Evolutionary conservation across 2,329 filamentous ascomycete genomes (phyloP), one percentile per base, ranked within the genome.

Genomic region (Camptophora hylomeconis): DNA sequence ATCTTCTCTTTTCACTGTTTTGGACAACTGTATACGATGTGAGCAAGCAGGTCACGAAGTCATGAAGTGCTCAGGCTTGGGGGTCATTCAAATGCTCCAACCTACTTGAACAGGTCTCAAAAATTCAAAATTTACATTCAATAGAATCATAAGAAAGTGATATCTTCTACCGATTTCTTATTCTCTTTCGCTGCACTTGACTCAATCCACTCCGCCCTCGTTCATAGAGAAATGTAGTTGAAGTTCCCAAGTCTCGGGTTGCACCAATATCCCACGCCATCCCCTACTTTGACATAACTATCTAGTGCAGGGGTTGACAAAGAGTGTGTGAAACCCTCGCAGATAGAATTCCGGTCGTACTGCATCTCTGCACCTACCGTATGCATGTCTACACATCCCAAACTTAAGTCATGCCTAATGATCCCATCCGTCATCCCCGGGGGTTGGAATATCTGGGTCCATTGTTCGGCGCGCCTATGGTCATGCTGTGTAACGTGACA

Each of bases 11-110:
- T 20, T 12, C 14, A 13, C 11, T 12, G 17, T 21, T 17, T 24
- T 10, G 7, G 7, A 13, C 9, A 12, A 23, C 15, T 11, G 20
- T 20, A 25, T 5, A 5, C 9, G 16, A n/a, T 11, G 17, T 5
- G 21, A 25, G n/a, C 13, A 9, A 11, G 4, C 7, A 12, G 17
- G 24, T 12, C 16, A 15, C 14, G 18, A 34, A 26, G 17, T 31
- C 28, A 60, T 53, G 14, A 57, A 49, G 49, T 63, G 45, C 13
- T 53, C 50, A 7, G 58, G 60, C 22, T 26, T 35, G 23, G 25
- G 22, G 13, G 17, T 9, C 21, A n/a, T 30, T 15, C 22, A 24
- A 7, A 7, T 24, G 17, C 22, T 24, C 13, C 22, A 13, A 15
- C 17, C n/a, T 13, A 24, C n/a, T 24, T 3, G 10, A 24, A 3